Conservation (phyloP, 164 flowering plant genomes). For the Vitis cinerea region DNA sequence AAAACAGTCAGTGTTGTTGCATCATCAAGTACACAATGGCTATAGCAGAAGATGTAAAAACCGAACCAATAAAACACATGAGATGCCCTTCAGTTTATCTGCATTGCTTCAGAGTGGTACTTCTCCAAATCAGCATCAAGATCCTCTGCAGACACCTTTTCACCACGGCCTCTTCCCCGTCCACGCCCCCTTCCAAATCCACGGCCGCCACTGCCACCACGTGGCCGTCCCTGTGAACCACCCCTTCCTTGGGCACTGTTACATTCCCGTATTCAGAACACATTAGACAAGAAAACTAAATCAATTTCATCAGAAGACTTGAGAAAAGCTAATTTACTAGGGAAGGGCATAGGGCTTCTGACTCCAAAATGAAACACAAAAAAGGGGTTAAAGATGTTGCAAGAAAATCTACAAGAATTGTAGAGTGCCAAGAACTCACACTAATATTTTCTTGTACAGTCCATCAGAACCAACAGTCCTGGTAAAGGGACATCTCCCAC, state of each 20-base stretch:
- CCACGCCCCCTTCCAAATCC: slow-evolving; percentile 36
- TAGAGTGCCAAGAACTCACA: too few species aligned
- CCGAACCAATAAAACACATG: slow-evolving; percentile 1
- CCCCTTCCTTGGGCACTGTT: slow-evolving; percentile 68
- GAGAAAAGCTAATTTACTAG: background rate
- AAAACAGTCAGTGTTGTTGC: slow-evolving; percentile 10
- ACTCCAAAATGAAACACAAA: background rate
- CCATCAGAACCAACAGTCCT: too few species aligned
- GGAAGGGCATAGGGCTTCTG: background rate
- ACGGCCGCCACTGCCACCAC: slow-evolving; percentile 35
- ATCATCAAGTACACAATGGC: slow-evolving; percentile 7
- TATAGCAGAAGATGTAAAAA: background rate
- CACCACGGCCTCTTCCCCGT: slow-evolving; percentile 33
- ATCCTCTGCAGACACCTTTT: slow-evolving; percentile 42
- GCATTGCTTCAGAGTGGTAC: slow-evolving; percentile 40
- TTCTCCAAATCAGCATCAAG: slow-evolving; percentile 56
- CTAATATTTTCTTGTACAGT: too few species aligned
- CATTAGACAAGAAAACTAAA: background rate
- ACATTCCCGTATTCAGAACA: slow-evolving; percentile 8
- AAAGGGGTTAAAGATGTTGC: background rate
- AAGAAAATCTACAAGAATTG: too few species aligned
- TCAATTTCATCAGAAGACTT: background rate
- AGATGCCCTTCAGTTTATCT: slow-evolving; percentile 20
- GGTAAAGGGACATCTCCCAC: too few species aligned
- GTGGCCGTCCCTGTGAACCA: slow-evolving; percentile 40